Evolutionary conservation across 2,329 filamentous ascomycete genomes (phyloP).

Genomic region (Aspergillus novofumigatus): DNA sequence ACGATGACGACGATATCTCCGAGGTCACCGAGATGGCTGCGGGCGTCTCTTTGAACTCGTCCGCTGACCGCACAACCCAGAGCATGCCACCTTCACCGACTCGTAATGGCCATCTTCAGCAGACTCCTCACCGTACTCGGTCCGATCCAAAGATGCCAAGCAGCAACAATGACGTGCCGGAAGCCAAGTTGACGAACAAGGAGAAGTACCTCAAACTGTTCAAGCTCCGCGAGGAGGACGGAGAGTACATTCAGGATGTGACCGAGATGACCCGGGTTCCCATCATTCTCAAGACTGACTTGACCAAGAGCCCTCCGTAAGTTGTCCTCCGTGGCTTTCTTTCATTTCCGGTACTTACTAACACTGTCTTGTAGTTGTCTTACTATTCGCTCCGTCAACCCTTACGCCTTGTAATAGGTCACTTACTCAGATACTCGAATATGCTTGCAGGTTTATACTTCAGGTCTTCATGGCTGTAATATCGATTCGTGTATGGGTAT

Average conservation of each 20-base stretch:
- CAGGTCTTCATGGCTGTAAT: too few relatives aligned
- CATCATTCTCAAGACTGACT: slow-evolving; percentile 97
- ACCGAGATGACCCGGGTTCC: slow-evolving; percentile 96
- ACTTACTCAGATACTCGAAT: slow-evolving; percentile 13
- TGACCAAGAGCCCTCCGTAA: slow-evolving; percentile 98
- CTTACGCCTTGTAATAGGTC: slow-evolving; percentile 43
- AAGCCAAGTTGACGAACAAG: slow-evolving; percentile 82
- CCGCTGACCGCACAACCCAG: slow-evolving; percentile 80
- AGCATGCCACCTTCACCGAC: slow-evolving; percentile 91
- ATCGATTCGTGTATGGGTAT: too few relatives aligned
- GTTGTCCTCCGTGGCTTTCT: slow-evolving; percentile 43
- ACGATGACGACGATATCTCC: slow-evolving; percentile 82
- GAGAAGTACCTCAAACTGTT: slow-evolving; percentile 94
- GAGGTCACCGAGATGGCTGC: slow-evolving; percentile 89
- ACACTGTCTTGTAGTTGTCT: slow-evolving; percentile 37
- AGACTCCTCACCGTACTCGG: slow-evolving; percentile 76
- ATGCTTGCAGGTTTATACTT: slow-evolving; percentile 23
- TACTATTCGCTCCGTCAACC: slow-evolving; percentile 50
- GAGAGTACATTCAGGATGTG: slow-evolving; percentile 96
- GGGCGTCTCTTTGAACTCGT: slow-evolving; percentile 72
- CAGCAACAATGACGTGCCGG: slow-evolving; percentile 62
- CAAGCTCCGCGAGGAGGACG: slow-evolving; percentile 82
- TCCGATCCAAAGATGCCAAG: slow-evolving; percentile 89
- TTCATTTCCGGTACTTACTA: slow-evolving; percentile 13
- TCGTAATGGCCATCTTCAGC: slow-evolving; percentile 64